These are phyloP conservation scores for Botrytis fabae DNA, from an alignment of 2,329 filamentous ascomycete genomes.

Conservation along the genomic window DNA sequence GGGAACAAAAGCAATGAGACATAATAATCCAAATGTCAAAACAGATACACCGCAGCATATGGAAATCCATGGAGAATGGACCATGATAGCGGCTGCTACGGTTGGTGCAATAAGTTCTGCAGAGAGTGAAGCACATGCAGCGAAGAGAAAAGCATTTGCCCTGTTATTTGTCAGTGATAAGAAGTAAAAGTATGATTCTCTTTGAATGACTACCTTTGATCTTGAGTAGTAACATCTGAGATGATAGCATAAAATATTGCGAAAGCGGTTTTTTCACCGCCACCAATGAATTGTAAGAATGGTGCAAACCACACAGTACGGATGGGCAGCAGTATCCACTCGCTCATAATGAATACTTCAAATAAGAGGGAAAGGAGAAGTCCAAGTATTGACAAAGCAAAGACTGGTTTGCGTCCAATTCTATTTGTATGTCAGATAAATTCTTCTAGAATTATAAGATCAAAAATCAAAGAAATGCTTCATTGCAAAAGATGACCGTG, in stretches of 20 bases:
- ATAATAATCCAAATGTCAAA: slow-evolving; percentile 27
- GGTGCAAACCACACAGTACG: slow-evolving; percentile 42
- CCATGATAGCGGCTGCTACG: slow-evolving; percentile 44
- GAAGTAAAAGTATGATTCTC: not conserved
- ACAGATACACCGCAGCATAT: slow-evolving; percentile 28
- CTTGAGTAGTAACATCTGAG: slow-evolving; percentile 44
- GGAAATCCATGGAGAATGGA: slow-evolving; percentile 36
- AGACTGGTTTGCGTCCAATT: slow-evolving; percentile 44
- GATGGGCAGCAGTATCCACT: slow-evolving; percentile 40
- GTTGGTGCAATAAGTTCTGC: slow-evolving; percentile 44
- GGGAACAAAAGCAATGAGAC: slow-evolving; percentile 37
- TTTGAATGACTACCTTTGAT: slow-evolving; percentile 39
- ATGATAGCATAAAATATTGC: slow-evolving; percentile 43
- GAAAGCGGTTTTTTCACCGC: slow-evolving; percentile 41
- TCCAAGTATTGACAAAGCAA: slow-evolving; percentile 40
- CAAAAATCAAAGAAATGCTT: not conserved
- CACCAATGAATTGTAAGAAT: slow-evolving; percentile 41
- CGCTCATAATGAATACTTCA: slow-evolving; percentile 42
- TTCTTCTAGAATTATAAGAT: not conserved
- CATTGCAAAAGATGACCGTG: not conserved
- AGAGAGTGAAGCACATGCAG: slow-evolving; percentile 37
- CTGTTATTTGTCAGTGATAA: slow-evolving; percentile 33
- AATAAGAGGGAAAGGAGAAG: slow-evolving; percentile 37
- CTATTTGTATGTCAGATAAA: slow-evolving; percentile 23
- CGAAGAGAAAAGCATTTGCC: slow-evolving; percentile 43